A percentile compares a stretch with the other conserved stretches of the same genome.
These are phyloP conservation scores for Amanita fuliginea DNA, from an alignment of 768 basidiomycete species.

Conservation along the genomic window DNA sequence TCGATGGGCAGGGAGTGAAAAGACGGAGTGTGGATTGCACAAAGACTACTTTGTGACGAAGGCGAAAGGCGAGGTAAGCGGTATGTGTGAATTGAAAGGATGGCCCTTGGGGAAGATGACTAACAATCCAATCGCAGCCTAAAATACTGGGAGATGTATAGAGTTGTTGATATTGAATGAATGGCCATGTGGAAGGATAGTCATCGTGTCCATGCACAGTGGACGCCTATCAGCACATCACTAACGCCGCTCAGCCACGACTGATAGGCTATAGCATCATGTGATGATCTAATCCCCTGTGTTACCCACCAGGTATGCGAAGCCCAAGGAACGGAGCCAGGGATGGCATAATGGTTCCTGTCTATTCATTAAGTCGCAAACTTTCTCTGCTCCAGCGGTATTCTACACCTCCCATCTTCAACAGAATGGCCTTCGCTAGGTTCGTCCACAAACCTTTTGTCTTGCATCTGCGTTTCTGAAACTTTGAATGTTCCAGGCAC, in stretches of 20 bases:
- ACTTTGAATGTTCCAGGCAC: not conserved
- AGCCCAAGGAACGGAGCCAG: not conserved
- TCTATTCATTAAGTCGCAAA: not conserved
- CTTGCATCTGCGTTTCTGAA: not conserved
- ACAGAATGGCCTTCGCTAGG: not conserved
- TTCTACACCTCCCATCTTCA: not conserved
- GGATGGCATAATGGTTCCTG: not conserved
- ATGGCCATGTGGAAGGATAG: not conserved
- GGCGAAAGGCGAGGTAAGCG: slow-evolving; percentile 28
- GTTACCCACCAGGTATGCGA: slow-evolving; percentile 5
- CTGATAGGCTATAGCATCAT: not conserved
- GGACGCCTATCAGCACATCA: too few relatives aligned
- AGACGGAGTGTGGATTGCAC: slow-evolving; percentile 95
- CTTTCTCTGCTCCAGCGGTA: not conserved
- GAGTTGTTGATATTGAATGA: not conserved
- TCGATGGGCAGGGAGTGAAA: slow-evolving; percentile 81
- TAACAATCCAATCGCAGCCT: not conserved
- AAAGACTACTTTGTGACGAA: slow-evolving; percentile 81
- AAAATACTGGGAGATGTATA: not conserved
- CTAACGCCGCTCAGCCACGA: not conserved
- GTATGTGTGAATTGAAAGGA: not conserved
- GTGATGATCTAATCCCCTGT: not conserved
- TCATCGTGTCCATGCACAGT: too few relatives aligned
- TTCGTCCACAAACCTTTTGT: not conserved
- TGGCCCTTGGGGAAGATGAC: not conserved